Base-by-base conservation (phyloP, 2,329 filamentous ascomycete species). In the Xylaria sp. region DNA sequence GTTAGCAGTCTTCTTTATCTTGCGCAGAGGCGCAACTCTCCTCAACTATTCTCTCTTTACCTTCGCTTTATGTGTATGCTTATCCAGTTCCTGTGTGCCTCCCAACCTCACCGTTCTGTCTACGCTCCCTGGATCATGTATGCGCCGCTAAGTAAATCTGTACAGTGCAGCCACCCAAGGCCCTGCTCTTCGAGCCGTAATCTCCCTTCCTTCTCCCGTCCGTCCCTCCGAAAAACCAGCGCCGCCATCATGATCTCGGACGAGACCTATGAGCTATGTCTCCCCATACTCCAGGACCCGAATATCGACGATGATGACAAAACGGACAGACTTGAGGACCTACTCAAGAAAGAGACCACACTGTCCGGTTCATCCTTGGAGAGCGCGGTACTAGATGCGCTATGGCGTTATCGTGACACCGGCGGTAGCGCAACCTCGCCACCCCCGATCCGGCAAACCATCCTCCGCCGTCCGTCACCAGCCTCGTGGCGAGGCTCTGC, bases 231-330 rank as follows among this genome's bases (percentile, higher is more conserved):
- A 57, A 64, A 31, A 4, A 31, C 63, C 67, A 69, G 58, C 72
- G 71, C 78, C 73, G 84, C 78, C 73, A 84, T 66, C 75, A 97
- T 98, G 94, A 89, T 97, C 66, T 92, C 94, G 72, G 94, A 98
- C 83, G 89, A 94, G 71, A 88, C 94, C 59, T 96, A 96, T 82
- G 93, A 97, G 72, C 86, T 95, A 73, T 97, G 93, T 77, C 87
- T 96, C 75, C 92, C 92, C 55, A 87, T 97, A 74, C 86, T 99
- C 67, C 89, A 95, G 80, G 90, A 97, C 78, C 80, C 87, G 61
- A 83, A 84, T 58, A 83, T 97, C 65, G 92, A 96, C 72, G 95
- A 98, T 67, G 95, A 99, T 78, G 94, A 97, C 74, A 96, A 95
- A 83, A 94, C 92, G 51, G 94, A 98, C 78, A 91, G 87, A 78